A percentile compares a stretch with the other conserved stretches of the same genome.
phyloP scores from a whole-genome alignment of 371 early-diverging fungal genomes.

The Haplosporangium sp. region DNA sequence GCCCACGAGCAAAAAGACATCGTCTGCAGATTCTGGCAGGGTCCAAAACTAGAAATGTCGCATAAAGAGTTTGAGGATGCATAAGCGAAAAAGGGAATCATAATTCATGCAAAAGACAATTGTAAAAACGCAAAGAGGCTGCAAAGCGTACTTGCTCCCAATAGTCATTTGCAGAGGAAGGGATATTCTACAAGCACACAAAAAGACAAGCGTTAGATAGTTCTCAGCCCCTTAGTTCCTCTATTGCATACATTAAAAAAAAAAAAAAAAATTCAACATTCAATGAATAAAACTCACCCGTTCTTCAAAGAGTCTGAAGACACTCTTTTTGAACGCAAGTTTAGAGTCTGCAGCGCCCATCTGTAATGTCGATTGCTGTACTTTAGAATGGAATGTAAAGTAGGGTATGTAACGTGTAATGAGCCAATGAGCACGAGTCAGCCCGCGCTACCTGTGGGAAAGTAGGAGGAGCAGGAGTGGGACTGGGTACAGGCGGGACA shows the following conservation, averaged over 20 bases:
- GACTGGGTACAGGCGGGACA: too few relatives aligned
- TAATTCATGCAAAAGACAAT: too few relatives aligned
- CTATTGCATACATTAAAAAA: too few relatives aligned
- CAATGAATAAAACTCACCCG: slow-evolving; percentile 59
- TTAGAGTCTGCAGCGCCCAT: slow-evolving; percentile 94
- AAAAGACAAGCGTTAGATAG: not conserved
- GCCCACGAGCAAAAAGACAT: slow-evolving; percentile 88
- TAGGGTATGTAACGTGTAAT: too few relatives aligned
- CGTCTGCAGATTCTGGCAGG: slow-evolving; percentile 85
- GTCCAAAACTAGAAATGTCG: slow-evolving; percentile 79
- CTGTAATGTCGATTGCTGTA: not conserved
- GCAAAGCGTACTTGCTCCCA: slow-evolving; percentile 69
- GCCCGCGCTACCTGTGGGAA: too few relatives aligned
- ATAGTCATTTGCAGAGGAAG: slow-evolving; percentile 73
- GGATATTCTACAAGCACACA: slow-evolving; percentile 64
- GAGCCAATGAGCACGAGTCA: too few relatives aligned
- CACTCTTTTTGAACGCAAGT: slow-evolving; percentile 87
- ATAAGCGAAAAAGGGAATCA: too few relatives aligned
- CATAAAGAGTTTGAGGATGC: too few relatives aligned
- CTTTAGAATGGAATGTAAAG: too few relatives aligned
- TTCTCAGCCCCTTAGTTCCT: not conserved
- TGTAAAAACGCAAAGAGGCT: not conserved
- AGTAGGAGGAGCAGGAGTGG: too few relatives aligned
- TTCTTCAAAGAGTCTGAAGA: slow-evolving; percentile 84
- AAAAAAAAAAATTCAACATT: slow-evolving; percentile 1